phyloP scores from a whole-genome alignment of 805 yeast species.

The Pichia insulana region DNA sequence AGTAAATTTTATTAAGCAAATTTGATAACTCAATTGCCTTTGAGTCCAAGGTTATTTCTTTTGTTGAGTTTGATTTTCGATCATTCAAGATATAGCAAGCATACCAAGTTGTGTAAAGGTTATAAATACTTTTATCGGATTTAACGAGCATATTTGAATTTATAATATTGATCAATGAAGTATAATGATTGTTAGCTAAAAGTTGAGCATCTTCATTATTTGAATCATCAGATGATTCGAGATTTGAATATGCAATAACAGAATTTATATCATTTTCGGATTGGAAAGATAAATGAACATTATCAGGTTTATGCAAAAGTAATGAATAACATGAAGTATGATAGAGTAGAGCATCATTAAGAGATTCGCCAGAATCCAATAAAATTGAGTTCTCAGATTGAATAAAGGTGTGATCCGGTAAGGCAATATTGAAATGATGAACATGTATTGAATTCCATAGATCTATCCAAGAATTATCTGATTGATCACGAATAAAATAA shows the following conservation, averaged over 20 bases:
- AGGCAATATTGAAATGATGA: constrained; percentile 4
- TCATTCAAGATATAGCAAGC: constrained; percentile 6
- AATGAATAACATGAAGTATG: constrained; percentile 7
- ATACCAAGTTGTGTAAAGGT: constrained; percentile 7
- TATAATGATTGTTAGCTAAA: constrained; percentile 29
- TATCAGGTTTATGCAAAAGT: constrained; percentile 3
- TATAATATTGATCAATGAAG: constrained; percentile 21
- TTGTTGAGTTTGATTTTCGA: not conserved
- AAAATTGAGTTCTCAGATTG: constrained; percentile 8
- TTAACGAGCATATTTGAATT: constrained; percentile 6
- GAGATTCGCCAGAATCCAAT: constrained; percentile 7
- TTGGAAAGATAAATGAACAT: constrained; percentile 7
- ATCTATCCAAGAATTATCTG: constrained; percentile 28
- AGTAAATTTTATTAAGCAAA: not conserved
- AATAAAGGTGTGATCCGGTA: constrained; percentile 1
- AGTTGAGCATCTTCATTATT: constrained; percentile 22
- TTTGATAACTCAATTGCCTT: too few species aligned
- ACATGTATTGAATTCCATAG: constrained; percentile 27
- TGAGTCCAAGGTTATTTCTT: not conserved
- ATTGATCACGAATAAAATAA: constrained; percentile 21
- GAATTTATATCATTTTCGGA: constrained; percentile 6
- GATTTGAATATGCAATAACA: constrained; percentile 5
- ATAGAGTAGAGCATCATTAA: constrained; percentile 4
- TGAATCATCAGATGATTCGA: too few species aligned
- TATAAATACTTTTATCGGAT: constrained; percentile 6